Base-by-base conservation (phyloP, 2,329 filamentous ascomycete species). In the Plenodomus biglobosus region DNA sequence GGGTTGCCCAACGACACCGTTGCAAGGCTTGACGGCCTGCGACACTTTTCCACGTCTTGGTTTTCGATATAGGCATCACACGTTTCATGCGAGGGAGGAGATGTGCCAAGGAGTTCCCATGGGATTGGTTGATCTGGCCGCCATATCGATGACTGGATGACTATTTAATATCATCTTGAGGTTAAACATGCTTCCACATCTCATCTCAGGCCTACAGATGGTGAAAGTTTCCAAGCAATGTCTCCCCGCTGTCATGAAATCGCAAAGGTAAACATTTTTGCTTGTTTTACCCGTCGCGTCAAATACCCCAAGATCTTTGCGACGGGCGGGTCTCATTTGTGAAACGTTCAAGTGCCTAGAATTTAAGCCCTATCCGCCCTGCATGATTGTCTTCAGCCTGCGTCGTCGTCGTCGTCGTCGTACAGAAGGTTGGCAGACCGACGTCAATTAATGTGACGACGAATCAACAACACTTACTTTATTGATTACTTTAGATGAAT, bases 11-110 rank as follows among this genome's bases (percentile, higher is more conserved):
- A 7, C 24, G 18, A 16, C 8, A 42, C 40, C 27, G 20, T 42
- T 44, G 49, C 36, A 48, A 51, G 40, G 24, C 27, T 32, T 32
- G 27, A 32, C 27, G 3, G 27, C 27, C 6, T 41, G 24, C 30
- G n/a, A 36, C 39, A 22, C 40, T 36, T 42, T 27, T 36, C 42
- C 36, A 35, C 27, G 34, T 24, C 34, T 27, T 20, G 11, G 34
- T 38, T 30, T 43, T 24, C 41, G 34, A 43, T 43, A 43, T 32
- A n/a, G n/a, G n/a, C n/a, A 32, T 32, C 15, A 15, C 27, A 32
- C 27, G 27, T 32, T 32, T 32, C 11, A 32, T 32, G 27, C 27
- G 27, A 32, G 27, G 27, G 27, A 32, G 6, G 15, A 15, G 27
- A 3, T 15, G 15, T 15, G 27, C 27, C 27, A 32, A 32, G 27